These are phyloP conservation scores for Secale cereale DNA, from an alignment of 176 grass and related monocot genomes.

Conservation along the genomic window DNA sequence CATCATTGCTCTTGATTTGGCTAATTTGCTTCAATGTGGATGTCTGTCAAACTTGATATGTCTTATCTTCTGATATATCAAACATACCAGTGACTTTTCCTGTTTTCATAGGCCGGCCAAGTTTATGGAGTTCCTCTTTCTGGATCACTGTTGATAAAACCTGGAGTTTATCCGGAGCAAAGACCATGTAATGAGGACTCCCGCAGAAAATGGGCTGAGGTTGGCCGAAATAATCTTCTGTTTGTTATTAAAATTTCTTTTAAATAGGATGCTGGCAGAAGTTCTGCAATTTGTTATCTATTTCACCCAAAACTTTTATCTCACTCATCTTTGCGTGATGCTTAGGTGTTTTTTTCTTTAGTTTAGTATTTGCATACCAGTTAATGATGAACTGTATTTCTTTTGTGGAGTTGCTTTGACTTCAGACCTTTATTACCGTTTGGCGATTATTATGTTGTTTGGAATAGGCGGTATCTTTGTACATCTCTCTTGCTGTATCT, in stretches of 20 bases:
- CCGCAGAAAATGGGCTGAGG: constrained; percentile 94
- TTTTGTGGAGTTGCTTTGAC: constrained; percentile 2
- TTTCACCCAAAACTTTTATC: not conserved
- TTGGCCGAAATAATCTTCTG: constrained; percentile 23
- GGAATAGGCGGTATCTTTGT: not conserved
- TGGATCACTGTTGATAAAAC: constrained; percentile 75
- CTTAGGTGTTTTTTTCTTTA: constrained; percentile 16
- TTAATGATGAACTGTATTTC: not conserved
- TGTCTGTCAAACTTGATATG: constrained; percentile 23
- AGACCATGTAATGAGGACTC: constrained; percentile 79
- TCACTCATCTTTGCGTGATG: constrained; percentile 22
- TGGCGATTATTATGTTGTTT: constrained; percentile 4
- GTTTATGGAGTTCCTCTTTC: constrained; percentile 98
- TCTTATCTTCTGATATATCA: constrained; percentile 13
- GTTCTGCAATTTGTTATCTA: constrained; percentile 12
- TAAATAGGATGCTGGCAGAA: not conserved
- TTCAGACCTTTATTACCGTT: not conserved
- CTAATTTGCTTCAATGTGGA: constrained; percentile 17
- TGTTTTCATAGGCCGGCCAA: constrained; percentile 85
- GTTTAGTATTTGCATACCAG: constrained; percentile 5
- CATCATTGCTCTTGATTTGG: not conserved
- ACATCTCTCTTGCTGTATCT: not conserved
- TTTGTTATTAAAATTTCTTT: constrained; percentile 25
- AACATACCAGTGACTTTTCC: constrained; percentile 12
- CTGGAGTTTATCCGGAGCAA: constrained; percentile 92